phyloP scores from a whole-genome alignment of 345 rosid species.

The Turritis glabra region DNA sequence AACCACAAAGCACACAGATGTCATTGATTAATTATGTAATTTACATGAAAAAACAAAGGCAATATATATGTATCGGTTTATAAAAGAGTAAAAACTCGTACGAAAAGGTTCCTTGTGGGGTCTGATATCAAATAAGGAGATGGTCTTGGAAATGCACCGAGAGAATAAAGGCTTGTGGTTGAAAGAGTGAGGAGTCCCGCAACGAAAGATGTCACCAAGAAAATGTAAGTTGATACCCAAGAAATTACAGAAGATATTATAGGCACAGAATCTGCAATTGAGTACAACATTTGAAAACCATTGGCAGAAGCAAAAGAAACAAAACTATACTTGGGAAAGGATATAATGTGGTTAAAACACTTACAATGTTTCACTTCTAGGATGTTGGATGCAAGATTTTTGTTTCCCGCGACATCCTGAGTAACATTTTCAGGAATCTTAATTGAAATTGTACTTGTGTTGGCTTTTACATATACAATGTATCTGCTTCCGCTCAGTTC shows the following conservation, averaged over 20 bases:
- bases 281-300: constrained; percentile 14
- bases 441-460: constrained; percentile 47
- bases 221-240: constrained; percentile 50
- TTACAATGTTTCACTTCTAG: constrained; percentile 82
- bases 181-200: constrained; percentile 81
- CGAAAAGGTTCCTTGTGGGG: constrained; percentile 81
- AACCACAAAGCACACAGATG: background rate
- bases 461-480: constrained; percentile 61
- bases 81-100: constrained; percentile 39
- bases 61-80: background rate
- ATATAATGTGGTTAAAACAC: constrained; percentile 18
- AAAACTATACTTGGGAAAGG: background rate
- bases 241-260: constrained; percentile 51
- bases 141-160: constrained; percentile 64
- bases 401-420: constrained; percentile 87
- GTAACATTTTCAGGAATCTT: constrained; percentile 78
- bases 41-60: background rate
- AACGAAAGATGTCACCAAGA: constrained; percentile 55
- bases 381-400: constrained; percentile 67
- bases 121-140: constrained; percentile 56
- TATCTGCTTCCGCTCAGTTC: constrained; percentile 65
- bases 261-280: constrained; percentile 70
- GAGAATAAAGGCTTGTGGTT: constrained; percentile 73
- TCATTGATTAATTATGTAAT: background rate
- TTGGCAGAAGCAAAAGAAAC: background rate